A percentile compares a stretch with the other conserved stretches of the same genome.
These are phyloP conservation scores for Blastobotrys serpentis DNA, from an alignment of 1,139 yeast species.

Conservation along the genomic window DNA sequence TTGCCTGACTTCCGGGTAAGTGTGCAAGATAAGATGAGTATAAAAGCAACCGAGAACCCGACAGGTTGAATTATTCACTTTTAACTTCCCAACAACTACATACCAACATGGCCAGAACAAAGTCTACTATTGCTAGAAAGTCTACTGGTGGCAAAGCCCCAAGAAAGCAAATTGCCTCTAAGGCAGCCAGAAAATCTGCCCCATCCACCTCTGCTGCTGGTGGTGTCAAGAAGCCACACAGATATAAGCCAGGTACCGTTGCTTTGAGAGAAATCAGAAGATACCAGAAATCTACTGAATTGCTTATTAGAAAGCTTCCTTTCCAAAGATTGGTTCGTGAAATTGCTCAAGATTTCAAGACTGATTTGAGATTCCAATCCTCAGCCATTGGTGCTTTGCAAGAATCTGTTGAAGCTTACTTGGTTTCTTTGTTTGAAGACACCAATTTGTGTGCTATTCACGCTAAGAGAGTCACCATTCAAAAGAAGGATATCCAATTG, in stretches of 20 bases:
- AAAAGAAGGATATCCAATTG: constrained; percentile 97
- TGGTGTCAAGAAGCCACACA: constrained; percentile 99
- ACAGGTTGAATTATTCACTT: too few species aligned
- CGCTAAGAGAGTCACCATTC: constrained; percentile 99
- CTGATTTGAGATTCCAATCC: constrained; percentile 96
- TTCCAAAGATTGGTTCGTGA: constrained; percentile 98
- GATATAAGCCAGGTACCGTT: constrained; percentile 99
- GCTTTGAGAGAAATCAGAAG: constrained; percentile 99
- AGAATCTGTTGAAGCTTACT: constrained; percentile 98
- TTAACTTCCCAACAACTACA: constrained; percentile 42
- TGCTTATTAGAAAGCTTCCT: constrained; percentile 93
- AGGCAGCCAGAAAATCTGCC: constrained; percentile 98
- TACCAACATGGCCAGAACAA: constrained; percentile 87
- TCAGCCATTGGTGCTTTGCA: constrained; percentile 98
- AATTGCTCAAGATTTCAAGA: constrained; percentile 96
- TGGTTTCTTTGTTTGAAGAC: constrained; percentile 86
- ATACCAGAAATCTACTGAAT: constrained; percentile 96
- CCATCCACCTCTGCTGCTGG: constrained; percentile 72
- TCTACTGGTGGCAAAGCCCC: constrained; percentile 99
- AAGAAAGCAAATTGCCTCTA: constrained; percentile 98
- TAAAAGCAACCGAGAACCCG: too few species aligned
- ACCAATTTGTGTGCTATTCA: constrained; percentile 98
- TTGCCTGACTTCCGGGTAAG: too few species aligned
- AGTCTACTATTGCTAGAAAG: constrained; percentile 96
- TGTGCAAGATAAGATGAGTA: too few species aligned